phyloP scores from a whole-genome alignment of 176 grass and related monocot genomes.

The Thalia dealbata region DNA sequence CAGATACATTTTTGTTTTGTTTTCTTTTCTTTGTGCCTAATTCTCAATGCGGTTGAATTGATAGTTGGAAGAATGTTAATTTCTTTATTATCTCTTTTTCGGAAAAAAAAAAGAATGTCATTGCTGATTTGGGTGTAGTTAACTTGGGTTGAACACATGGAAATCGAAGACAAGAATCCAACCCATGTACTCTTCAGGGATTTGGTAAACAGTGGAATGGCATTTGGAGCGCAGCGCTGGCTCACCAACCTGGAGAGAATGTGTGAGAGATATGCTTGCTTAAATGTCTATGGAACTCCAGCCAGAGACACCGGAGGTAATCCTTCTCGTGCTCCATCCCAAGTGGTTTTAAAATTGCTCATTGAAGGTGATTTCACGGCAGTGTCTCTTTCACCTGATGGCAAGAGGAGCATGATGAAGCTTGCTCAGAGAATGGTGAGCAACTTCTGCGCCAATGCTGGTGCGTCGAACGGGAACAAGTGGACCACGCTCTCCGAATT shows the following conservation, averaged over 20 bases:
- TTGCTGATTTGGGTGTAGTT: slow-evolving; percentile 30
- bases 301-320: slow-evolving; percentile 39
- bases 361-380: not conserved
- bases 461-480: slow-evolving; percentile 48
- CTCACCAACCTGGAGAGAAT: slow-evolving; percentile 62
- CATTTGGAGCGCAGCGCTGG: slow-evolving; percentile 80
- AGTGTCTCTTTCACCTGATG: slow-evolving; percentile 60
- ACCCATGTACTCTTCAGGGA: slow-evolving; percentile 49
- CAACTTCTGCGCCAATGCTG: slow-evolving; percentile 62
- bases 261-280: slow-evolving; percentile 54
- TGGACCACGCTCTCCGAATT: slow-evolving; percentile 51
- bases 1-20: not conserved
- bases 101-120: not conserved
- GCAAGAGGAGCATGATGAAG: slow-evolving; percentile 78
- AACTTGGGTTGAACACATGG: slow-evolving; percentile 87
- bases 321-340: too few species aligned
- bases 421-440: slow-evolving; percentile 85
- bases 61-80: too few species aligned
- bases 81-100: too few species aligned
- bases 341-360: not conserved
- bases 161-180: slow-evolving; percentile 51
- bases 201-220: slow-evolving; percentile 52
- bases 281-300: slow-evolving; percentile 30
- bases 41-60: too few species aligned
- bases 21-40: not conserved